Conservation (phyloP, 805 yeast species). For the Metschnikowia henanensis region DNA sequence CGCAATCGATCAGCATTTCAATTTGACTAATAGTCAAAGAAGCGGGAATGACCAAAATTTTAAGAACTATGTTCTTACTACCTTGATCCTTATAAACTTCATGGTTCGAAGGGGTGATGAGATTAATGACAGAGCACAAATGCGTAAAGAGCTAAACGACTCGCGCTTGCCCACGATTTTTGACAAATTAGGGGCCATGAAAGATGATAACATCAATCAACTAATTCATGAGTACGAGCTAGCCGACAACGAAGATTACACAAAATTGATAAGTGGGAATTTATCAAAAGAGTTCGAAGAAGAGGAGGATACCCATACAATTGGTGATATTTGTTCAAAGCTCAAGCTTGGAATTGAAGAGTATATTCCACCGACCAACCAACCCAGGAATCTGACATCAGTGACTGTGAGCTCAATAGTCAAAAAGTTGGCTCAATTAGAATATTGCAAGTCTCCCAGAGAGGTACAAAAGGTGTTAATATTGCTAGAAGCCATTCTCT, state of each 20-base stretch:
- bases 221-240: slow-evolving; percentile 40
- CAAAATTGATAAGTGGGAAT: slow-evolving; percentile 18
- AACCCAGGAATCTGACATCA: slow-evolving; percentile 6
- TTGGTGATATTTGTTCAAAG: slow-evolving; percentile 18
- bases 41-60: slow-evolving; percentile 22
- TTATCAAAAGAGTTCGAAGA: slow-evolving; percentile 10
- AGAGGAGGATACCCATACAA: slow-evolving; percentile 6
- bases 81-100: slow-evolving; percentile 36
- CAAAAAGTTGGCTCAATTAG: slow-evolving; percentile 26
- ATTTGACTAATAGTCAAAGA: slow-evolving; percentile 14
- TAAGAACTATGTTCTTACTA: slow-evolving; percentile 35
- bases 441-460: slow-evolving; percentile 24
- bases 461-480: slow-evolving; percentile 28
- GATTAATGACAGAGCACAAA: slow-evolving; percentile 27
- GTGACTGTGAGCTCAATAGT: slow-evolving; percentile 25
- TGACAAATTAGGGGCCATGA: slow-evolving; percentile 32
- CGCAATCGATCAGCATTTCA: slow-evolving; percentile 31
- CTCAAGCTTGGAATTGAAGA: slow-evolving; percentile 14
- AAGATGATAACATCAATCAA: slow-evolving; percentile 32
- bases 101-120: slow-evolving; percentile 30
- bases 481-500: slow-evolving; percentile 32
- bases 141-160: slow-evolving; percentile 38
- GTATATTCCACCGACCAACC: not conserved
- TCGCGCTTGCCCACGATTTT: slow-evolving; percentile 35
- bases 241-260: slow-evolving; percentile 41